Evolutionary conservation across 208 protist species (phyloP), one percentile per base, ranked within the genome.

Genomic region (Angomonas desouzai): DNA sequence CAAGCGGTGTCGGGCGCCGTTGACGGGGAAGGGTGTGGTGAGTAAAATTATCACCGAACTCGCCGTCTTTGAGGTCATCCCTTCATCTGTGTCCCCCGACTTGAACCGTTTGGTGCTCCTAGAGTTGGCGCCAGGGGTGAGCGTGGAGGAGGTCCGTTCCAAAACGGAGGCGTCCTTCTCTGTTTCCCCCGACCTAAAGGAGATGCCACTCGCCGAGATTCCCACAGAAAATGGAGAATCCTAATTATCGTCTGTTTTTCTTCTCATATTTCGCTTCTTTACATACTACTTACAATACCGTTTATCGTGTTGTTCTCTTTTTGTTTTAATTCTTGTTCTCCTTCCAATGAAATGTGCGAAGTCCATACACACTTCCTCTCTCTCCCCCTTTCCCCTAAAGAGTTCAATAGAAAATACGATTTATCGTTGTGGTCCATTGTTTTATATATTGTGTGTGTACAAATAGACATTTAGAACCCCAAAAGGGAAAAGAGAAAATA

Each of bases 31-130:
- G 28, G 55, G 70, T 28, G 79, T 79, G 59, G 92, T 98, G 22
- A 73, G 94, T 57, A 70, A 83, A 55, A 94, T 98, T 61, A 98
- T 98, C 68, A 98, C 97, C 2, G 97, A 98, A 22, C 70, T 97
- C 43, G 83, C 71, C 16, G 94, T 98, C 0, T 98, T 98, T 67
- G 85, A 98, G 20, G 72, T 97, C 9, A 73, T 83, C 38, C 49
- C 60, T 11, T 38, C 43, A 3, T 40, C 18, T 3, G 64, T 51
- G 7, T 48, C 33, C 18, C 56, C 56, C 32, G 64, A 59, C 6
- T 28, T 64, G 13, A 68, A 75, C 33, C 73, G 80, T 11, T 66
- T 98, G 2, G 43, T 83, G 3, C 64, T 98, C 11, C 68, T 90
- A 11, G 95, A 98, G 74, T 51, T 94, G 1, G 83, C 79, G 11